A percentile compares a stretch with the other conserved stretches of the same genome.
phyloP scores from a whole-genome alignment of 345 rosid genomes.

The Raphanus raphanistrum region DNA sequence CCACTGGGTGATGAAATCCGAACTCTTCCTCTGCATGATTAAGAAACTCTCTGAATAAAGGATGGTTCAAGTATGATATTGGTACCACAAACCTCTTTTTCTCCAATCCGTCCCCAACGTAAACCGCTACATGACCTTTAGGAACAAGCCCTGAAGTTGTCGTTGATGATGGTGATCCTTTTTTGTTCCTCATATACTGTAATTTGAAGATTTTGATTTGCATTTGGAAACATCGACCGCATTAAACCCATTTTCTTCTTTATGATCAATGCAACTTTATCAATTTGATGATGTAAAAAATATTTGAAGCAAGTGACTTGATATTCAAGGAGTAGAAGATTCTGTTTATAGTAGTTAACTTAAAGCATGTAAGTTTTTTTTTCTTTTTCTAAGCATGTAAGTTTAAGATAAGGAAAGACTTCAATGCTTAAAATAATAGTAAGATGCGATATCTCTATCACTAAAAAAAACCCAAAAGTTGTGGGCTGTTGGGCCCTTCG shows the following conservation, averaged over 20 bases:
- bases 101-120: slow-evolving; percentile 42
- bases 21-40: slow-evolving; percentile 71
- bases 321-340: slow-evolving; percentile 16
- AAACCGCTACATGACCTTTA: slow-evolving; percentile 41
- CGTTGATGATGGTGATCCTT: slow-evolving; percentile 20
- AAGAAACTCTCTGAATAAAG: slow-evolving; percentile 58
- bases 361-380: too few relatives aligned
- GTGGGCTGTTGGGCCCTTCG: slow-evolving; percentile 38
- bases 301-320: slow-evolving; percentile 23
- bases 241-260: slow-evolving; percentile 40
- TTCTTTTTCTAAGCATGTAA: slow-evolving; percentile 5
- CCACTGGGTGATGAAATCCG: slow-evolving; percentile 78
- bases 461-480: slow-evolving; percentile 11
- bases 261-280: slow-evolving; percentile 3
- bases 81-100: slow-evolving; percentile 68
- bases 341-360: slow-evolving; percentile 31
- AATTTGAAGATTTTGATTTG: slow-evolving; percentile 41
- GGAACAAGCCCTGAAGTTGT: slow-evolving; percentile 40
- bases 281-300: not conserved
- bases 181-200: slow-evolving; percentile 36
- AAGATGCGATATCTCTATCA: slow-evolving; percentile 7
- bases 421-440: slow-evolving; percentile 7
- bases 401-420: slow-evolving; percentile 24
- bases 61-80: slow-evolving; percentile 64
- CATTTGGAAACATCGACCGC: slow-evolving; percentile 38